A percentile compares a stretch with the other conserved stretches of the same genome.
phyloP scores from a whole-genome alignment of 1,284 basidiomycete genomes.

The Malassezia sympodialis region DNA sequence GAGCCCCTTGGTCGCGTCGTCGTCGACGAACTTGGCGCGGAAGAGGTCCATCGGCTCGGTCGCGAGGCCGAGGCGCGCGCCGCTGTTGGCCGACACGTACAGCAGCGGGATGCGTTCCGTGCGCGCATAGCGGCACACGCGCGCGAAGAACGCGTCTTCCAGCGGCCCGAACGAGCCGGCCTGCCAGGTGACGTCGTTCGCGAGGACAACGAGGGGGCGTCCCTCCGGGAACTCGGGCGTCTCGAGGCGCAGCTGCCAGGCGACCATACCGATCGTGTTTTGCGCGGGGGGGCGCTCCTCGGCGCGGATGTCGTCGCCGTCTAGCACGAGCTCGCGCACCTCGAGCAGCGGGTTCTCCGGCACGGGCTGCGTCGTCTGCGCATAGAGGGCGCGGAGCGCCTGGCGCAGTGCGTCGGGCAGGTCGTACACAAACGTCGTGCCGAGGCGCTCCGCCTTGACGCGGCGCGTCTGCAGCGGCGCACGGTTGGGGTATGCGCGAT shows the following conservation, averaged over 20 bases:
- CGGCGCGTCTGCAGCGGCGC: conserved; percentile 98
- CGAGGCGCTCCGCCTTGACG: conserved; percentile 96
- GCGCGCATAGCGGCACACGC: conserved; percentile 85
- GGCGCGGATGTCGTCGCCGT: conserved; percentile 75
- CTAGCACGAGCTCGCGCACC: conserved; percentile 72
- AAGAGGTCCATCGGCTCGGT: conserved; percentile 84
- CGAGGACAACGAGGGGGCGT: conserved; percentile 76
- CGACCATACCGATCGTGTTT: conserved; percentile 95
- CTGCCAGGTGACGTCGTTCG: conserved; percentile 98
- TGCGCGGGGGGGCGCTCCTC: conserved; percentile 83
- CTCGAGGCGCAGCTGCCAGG: conserved; percentile 83
- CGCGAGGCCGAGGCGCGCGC: conserved; percentile 88
- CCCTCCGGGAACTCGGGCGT: conserved; percentile 91
- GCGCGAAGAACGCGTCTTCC: conserved; percentile 94
- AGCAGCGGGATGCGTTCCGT: conserved; percentile 78
- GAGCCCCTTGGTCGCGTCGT: conserved; percentile 82
- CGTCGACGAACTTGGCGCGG: conserved; percentile 80
- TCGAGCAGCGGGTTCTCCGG: conserved; percentile 63
- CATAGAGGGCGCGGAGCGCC: conserved; percentile 86
- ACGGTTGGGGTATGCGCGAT: conserved; percentile 75
- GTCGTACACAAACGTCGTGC: conserved; percentile 95
- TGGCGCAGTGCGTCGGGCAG: conserved; percentile 98
- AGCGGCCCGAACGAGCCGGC: conserved; percentile 94
- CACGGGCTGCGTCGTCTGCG: conserved; percentile 41
- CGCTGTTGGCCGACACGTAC: conserved; percentile 96